Percentiles rank a stretch among this genome's conserved stretches.
These are phyloP conservation scores for Calonectria montana DNA, from an alignment of 2,329 filamentous ascomycete genomes.

Conservation along the genomic window DNA sequence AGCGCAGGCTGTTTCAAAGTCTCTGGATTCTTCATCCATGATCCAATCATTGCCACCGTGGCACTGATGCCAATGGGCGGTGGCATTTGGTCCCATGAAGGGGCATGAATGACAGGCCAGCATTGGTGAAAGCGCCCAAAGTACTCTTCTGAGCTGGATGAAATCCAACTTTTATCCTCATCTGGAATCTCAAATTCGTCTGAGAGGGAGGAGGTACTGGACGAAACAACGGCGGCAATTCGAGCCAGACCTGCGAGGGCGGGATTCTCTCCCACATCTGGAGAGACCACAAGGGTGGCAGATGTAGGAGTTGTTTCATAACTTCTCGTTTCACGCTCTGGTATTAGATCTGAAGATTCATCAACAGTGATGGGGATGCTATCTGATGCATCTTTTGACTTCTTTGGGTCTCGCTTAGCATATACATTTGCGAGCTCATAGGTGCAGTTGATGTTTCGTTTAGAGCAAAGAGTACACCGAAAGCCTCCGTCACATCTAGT, in stretches of 20 bases:
- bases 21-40: slow-evolving; percentile 48
- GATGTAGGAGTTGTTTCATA: slow-evolving; percentile 6
- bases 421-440: slow-evolving; percentile 42
- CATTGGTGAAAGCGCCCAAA: slow-evolving; percentile 54
- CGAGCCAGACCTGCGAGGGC: slow-evolving; percentile 23
- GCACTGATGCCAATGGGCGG: slow-evolving; percentile 41
- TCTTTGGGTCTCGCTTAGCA: background rate
- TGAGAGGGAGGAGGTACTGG: slow-evolving; percentile 23
- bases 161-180: slow-evolving; percentile 31
- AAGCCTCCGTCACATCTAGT: slow-evolving; percentile 56
- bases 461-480: slow-evolving; percentile 53
- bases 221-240: slow-evolving; percentile 14
- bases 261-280: slow-evolving; percentile 15
- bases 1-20: slow-evolving; percentile 42
- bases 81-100: slow-evolving; percentile 47
- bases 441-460: slow-evolving; percentile 52
- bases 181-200: slow-evolving; percentile 11
- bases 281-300: slow-evolving; percentile 4
- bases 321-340: background rate
- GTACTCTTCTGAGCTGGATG: slow-evolving; percentile 44
- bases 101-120: slow-evolving; percentile 55
- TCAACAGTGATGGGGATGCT: background rate
- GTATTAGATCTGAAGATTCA: background rate
- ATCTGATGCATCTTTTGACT: background rate
- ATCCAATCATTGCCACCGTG: slow-evolving; percentile 53